Conservation (phyloP, 352 stramenopile genomes). For the Phytophthora tubulina region DNA sequence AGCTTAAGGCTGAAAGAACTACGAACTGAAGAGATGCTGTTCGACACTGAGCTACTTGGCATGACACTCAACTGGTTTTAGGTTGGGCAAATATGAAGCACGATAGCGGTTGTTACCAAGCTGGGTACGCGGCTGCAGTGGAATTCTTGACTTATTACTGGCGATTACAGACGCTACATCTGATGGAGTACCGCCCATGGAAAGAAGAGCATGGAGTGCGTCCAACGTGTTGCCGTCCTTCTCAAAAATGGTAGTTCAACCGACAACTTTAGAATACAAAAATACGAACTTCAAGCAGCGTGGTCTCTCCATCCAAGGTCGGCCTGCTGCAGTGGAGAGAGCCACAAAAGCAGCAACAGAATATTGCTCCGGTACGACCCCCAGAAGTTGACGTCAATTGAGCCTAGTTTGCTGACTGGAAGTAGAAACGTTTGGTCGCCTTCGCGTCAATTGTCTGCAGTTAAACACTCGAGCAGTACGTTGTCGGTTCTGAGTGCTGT, state of each 20-base stretch:
- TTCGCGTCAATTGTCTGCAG: background rate
- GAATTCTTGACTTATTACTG: background rate
- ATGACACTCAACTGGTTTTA: too few species aligned
- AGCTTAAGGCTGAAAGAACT: too few species aligned
- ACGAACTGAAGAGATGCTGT: too few species aligned
- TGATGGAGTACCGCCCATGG: background rate
- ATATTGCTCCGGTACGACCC: background rate
- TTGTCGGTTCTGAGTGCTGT: constrained; percentile 31
- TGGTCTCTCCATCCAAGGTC: background rate
- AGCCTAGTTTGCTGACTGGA: background rate
- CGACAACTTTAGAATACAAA: constrained; percentile 22
- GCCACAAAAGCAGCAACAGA: background rate
- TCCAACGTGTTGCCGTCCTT: constrained; percentile 19
- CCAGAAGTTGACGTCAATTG: background rate
- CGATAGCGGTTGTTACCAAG: too few species aligned
- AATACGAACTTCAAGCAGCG: constrained; percentile 2
- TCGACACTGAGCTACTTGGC: too few species aligned
- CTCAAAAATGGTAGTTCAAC: constrained; percentile 17
- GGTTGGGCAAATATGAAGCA: background rate
- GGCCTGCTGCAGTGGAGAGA: constrained; percentile 2
- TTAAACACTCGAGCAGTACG: background rate
- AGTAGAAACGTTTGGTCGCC: background rate
- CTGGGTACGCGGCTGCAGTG: too few species aligned
- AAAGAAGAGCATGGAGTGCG: constrained; percentile 25
- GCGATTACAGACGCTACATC: constrained; percentile 20